Base-by-base conservation (phyloP, 257 asterid genomes). In the Forsythia suspensa region DNA sequence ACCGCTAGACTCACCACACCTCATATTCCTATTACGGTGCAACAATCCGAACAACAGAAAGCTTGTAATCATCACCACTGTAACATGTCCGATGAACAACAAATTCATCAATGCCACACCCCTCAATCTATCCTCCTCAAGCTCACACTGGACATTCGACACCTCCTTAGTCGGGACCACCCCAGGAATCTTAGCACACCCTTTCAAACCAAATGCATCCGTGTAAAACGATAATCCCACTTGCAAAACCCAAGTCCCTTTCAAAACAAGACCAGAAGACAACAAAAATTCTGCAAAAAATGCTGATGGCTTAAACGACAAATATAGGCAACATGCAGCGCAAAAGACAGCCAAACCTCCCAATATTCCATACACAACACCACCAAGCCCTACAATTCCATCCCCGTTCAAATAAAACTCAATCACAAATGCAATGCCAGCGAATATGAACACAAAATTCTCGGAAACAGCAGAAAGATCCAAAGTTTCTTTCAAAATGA, bases 171-270 rank as follows among this genome's bases (percentile, higher is more conserved):
- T 72, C 7, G 80, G 6, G 0, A 18, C 72, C 6, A 72, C 57
- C 77, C 72, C 86, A 1, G 88, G 63, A 77, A 89, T 82, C 83
- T 88, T 90, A 5, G 77, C 83, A 88, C 98, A 94, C 37, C 97
- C 97, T 80, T 85, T 84, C 70, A 88, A 76, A 70, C 85, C 80
- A 80, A 94, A 91, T 16, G 82, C 67, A 84, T 91, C 97, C 16
- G 93, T 88, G 81, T 92, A 94, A 51, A 92, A 81, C 2, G 93
- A 88, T 61, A 94, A 70, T 1, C 97, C 98, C 77, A 84, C 91
- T 85, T 94, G 98, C 90, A 94, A 39, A 37, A 87, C 92, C 97
- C 98, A 94, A 78, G 89, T 87, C 18, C 93, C 95, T 87, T 94
- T 92, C 91, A 94, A 83, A 71, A 92, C 75, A 74, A 92, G 75